Conservation (phyloP, 768 basidiomycete genomes). For the Dioszegia crocea region DNA sequence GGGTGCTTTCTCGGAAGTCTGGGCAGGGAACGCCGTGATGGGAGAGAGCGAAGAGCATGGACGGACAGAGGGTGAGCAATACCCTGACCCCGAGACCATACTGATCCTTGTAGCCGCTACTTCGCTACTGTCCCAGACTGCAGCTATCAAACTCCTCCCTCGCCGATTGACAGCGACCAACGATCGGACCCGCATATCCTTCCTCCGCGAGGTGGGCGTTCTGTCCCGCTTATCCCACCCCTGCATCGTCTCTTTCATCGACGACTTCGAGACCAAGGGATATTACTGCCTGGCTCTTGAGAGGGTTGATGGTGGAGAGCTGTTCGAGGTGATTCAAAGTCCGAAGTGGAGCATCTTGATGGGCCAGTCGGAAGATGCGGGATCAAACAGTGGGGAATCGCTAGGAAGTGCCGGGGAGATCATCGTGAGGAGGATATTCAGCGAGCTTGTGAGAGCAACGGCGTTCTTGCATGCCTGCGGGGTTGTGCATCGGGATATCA, state of each 20-base stretch:
- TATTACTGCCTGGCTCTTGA: slow-evolving; percentile 78
- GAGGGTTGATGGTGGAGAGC: slow-evolving; percentile 71
- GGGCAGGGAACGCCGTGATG: slow-evolving; percentile 27
- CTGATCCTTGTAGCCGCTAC: slow-evolving; percentile 2
- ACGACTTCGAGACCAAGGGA: slow-evolving; percentile 65
- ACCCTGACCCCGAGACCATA: neutral
- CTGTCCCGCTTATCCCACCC: slow-evolving; percentile 79
- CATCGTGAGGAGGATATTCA: slow-evolving; percentile 66
- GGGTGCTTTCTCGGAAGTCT: slow-evolving; percentile 48
- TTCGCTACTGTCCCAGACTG: slow-evolving; percentile 14
- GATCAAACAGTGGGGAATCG: too few species aligned
- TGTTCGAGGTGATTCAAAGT: slow-evolving; percentile 67
- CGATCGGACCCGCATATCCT: slow-evolving; percentile 70
- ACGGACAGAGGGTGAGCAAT: neutral
- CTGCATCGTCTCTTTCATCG: slow-evolving; percentile 67
- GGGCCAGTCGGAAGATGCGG: slow-evolving; percentile 4
- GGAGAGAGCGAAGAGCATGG: neutral
- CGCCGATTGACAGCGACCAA: slow-evolving; percentile 55
- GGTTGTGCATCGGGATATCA: slow-evolving; percentile 85
- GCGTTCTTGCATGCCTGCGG: slow-evolving; percentile 83
- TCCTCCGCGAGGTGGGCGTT: slow-evolving; percentile 78
- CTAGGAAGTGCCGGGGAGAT: slow-evolving; percentile 27
- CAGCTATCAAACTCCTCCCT: slow-evolving; percentile 60
- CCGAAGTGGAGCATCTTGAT: slow-evolving; percentile 35
- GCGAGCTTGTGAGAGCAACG: slow-evolving; percentile 70